Evolutionary conservation across 2,329 filamentous ascomycete genomes (phyloP), one percentile per base, ranked within the genome.

Genomic region (Chaetomiaceae sp.): DNA sequence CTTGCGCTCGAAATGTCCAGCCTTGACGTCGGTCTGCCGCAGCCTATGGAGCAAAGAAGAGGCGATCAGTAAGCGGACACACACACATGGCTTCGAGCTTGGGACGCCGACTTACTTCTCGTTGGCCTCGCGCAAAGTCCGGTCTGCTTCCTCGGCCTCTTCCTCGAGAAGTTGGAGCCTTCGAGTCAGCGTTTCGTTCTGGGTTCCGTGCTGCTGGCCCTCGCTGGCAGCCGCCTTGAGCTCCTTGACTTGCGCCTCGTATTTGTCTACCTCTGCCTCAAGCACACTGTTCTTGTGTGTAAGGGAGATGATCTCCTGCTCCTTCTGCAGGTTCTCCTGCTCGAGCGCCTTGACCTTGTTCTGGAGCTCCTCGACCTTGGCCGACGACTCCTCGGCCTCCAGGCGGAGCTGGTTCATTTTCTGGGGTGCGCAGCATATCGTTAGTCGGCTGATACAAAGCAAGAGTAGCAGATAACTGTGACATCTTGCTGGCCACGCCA

Each of bases 1-100:
- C 82, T 97, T 97, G 77, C 94, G 94, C 80, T 99, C 94, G 76
- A 92, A 97, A 80, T 99, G 92, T 67, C 92, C 94, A 68, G 92
- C 91, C 82, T 97, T 97, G 77, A 97, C 91, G 72, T 99, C 94
- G 77, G 94, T 96, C 79, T 96, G 91, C 73, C 94, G 91, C 70
- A 97, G 89, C 79, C 94, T 99, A 65, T 61, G 54, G 53, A n/a
- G n/a, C n/a, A n/a, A n/a, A n/a, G n/a, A 40, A 58, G 52, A 48
- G 62, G 57, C 49, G 43, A 47, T 57, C 42, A 54, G 47, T 40
- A 54, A 53, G 9, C 4, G 31, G 17, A 17, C 57, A 52, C 60
- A 56, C 52, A 55, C 51, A 53, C 49, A 29, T 19, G 51, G 59
- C 9, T 9, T 12, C 27, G 23, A 49, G 9, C 3, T 46, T 51